Evolutionary conservation across 129 eudicot species (phyloP).

Genomic region (Escallonia rubra): DNA sequence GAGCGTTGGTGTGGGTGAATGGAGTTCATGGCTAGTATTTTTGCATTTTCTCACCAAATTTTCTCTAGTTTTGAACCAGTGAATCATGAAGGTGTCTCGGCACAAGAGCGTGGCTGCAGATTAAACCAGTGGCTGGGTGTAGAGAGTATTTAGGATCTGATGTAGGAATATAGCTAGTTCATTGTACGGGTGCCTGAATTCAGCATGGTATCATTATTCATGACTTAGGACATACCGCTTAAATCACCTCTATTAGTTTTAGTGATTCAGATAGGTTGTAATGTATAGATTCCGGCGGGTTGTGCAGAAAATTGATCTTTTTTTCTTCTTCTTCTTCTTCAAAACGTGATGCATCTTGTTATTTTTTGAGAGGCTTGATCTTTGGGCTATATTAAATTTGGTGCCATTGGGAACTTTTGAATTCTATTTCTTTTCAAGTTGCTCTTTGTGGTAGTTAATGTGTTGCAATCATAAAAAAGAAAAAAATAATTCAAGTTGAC

Average conservation of each 20-base stretch:
- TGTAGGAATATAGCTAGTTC: conserved; percentile 5
- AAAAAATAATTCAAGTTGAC: too few species aligned
- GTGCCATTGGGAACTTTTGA: too few species aligned
- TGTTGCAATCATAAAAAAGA: too few species aligned
- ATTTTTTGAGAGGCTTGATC: background rate
- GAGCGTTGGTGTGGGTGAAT: conserved; percentile 1
- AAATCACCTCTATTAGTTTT: too few species aligned
- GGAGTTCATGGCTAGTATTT: conserved; percentile 20
- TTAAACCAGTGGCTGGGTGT: conserved; percentile 4
- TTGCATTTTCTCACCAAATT: conserved; percentile 6
- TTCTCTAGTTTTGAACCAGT: conserved; percentile 11
- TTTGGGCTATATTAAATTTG: background rate
- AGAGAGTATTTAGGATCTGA: background rate
- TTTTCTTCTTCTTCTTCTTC: background rate
- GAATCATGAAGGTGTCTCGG: conserved; percentile 25
- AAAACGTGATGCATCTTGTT: background rate
- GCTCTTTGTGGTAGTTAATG: too few species aligned
- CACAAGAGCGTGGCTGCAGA: conserved; percentile 11
- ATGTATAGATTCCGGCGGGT: too few species aligned
- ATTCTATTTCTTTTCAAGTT: too few species aligned
- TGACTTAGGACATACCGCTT: background rate
- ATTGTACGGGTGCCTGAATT: background rate
- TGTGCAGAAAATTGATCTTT: background rate
- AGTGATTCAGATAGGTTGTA: too few species aligned
- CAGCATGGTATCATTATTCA: background rate